Evolutionary conservation across 2,329 filamentous ascomycete species (phyloP).

Genomic region (Colletotrichum zoysiae): DNA sequence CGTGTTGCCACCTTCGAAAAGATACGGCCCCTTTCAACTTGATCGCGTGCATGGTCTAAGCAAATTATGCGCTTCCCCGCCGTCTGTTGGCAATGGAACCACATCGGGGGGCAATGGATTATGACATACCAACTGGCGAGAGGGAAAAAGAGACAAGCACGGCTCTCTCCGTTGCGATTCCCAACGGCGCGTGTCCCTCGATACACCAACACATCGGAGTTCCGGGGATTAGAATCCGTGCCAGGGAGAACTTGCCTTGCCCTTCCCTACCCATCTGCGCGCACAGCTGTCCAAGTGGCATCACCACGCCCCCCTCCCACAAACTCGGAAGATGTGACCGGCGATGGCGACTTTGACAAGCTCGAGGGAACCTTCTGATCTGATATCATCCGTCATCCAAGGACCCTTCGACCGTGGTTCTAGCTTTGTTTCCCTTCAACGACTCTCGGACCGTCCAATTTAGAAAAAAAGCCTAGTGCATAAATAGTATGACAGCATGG

Average conservation of each 20-base stretch:
- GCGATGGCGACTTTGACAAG: not conserved
- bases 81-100: not conserved
- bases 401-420: not conserved
- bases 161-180: not conserved
- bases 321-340: slow-evolving; percentile 7
- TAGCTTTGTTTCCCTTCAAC: not conserved
- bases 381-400: not conserved
- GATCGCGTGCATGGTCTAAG: slow-evolving; percentile 7
- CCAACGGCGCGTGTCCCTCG: not conserved
- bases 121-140: too few species aligned
- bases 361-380: not conserved
- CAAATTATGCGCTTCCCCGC: not conserved
- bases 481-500: not conserved
- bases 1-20: not conserved
- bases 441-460: slow-evolving; percentile 33
- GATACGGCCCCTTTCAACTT: not conserved
- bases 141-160: not conserved
- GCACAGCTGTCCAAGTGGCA: slow-evolving; percentile 29
- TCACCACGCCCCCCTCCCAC: not conserved
- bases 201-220: slow-evolving; percentile 10
- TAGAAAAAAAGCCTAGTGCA: not conserved
- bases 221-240: slow-evolving; percentile 26
- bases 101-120: not conserved
- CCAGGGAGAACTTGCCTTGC: slow-evolving; percentile 25
- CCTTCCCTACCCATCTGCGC: slow-evolving; percentile 18